Evolutionary conservation across 1,139 yeast genomes (phyloP), one percentile per base, ranked within the genome.

Genomic region (Suhomyces wounanorum): DNA sequence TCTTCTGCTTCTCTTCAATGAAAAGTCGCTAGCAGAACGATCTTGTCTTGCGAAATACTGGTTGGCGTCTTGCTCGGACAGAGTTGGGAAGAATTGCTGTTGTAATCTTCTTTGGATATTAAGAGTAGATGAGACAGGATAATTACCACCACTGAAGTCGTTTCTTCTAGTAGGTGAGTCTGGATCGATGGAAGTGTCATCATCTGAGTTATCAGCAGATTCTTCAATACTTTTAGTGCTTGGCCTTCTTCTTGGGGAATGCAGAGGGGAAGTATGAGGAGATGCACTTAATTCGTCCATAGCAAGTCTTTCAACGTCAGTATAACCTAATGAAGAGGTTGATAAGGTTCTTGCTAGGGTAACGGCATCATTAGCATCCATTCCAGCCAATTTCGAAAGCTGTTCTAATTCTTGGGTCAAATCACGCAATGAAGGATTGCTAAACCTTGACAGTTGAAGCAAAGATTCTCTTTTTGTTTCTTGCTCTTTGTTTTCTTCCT

Each of bases 341-440:
- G 87, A 82, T 50, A 87, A 72, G 0, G 91, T 83, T 60, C 92
- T 73, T 0, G 94, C 94, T 46, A 87, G 69, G 0, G 92, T 83
- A 2, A 85, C 84, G 0, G 94, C 90, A 67, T 87, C 92, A 25
- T 82, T 78, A 13, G 88, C 83, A 48, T 84, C 86, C 69, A 87
- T 71, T 0, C 95, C 94, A 0, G 92, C 92, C 64, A 82, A 70
- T 56, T 81, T 83, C 0, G 90, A 82, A 42, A 87, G 69, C 48
- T 76, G 81, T 57, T 86, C 87, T 48, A 87, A 69, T 62, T 87
- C 94, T 53, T 70, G 78, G 1, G 91, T 84, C 39, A 87, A 75
- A 51, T 85, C 89, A 51, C 81, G 80, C 55, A 87, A 71, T 0
- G 92, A 85, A 2, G 89, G 89, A 55, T 76, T 77, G 52, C 72